Conservation (phyloP, 2,329 filamentous ascomycete species). For the Colletotrichum tabaci region DNA sequence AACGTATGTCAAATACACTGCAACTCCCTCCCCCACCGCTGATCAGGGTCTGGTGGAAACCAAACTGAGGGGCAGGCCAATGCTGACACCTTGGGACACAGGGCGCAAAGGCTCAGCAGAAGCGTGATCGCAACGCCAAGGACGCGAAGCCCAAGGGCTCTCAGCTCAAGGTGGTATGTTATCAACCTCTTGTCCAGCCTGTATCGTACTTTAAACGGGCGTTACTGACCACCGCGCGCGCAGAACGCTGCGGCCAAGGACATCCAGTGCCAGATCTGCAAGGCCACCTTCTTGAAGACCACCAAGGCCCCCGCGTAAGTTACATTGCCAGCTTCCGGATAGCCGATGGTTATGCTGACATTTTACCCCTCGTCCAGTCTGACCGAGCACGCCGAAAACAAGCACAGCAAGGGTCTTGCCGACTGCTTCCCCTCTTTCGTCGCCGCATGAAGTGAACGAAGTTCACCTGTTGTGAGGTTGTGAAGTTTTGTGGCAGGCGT, state of each 20-base stretch:
- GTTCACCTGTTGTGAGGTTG: too few relatives aligned
- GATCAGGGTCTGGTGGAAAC: constrained; percentile 42
- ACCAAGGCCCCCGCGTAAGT: constrained; percentile 79
- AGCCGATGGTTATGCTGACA: constrained; percentile 26
- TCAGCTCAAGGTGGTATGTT: constrained; percentile 76
- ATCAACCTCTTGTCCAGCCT: not conserved
- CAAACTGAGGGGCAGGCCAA: constrained; percentile 34
- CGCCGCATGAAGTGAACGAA: constrained; percentile 36
- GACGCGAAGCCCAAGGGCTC: constrained; percentile 71
- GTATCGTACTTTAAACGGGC: not conserved
- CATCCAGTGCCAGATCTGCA: constrained; percentile 84
- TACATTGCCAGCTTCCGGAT: not conserved
- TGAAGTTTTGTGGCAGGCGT: not conserved
- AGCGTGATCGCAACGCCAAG: constrained; percentile 81
- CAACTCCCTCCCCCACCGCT: constrained; percentile 32
- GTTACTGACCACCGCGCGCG: constrained; percentile 41
- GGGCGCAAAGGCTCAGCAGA: constrained; percentile 78
- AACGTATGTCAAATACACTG: constrained; percentile 42
- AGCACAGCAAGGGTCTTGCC: constrained; percentile 79
- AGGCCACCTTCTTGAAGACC: constrained; percentile 84
- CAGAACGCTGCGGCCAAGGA: constrained; percentile 82
- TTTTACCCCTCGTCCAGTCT: constrained; percentile 60
- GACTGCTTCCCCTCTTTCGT: constrained; percentile 78
- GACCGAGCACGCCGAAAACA: constrained; percentile 80
- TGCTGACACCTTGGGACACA: constrained; percentile 47